Conservation (phyloP, 495 filamentous ascomycete genomes). For the Melanomma pulvis-pyrius region DNA sequence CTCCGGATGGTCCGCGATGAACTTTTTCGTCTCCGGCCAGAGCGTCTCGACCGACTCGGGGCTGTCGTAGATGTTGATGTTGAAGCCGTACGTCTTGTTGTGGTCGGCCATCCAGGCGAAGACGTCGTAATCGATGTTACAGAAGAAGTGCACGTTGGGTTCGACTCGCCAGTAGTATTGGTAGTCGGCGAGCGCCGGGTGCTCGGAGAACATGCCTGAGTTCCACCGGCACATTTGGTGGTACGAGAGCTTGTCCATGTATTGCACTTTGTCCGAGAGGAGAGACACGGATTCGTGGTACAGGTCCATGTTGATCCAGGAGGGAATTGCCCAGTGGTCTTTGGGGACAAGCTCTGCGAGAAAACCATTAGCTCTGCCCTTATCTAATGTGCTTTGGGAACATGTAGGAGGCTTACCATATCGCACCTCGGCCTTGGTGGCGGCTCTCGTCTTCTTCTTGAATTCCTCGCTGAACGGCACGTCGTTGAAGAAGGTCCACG, state of each 20-base stretch:
- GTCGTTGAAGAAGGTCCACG: constrained; percentile 99
- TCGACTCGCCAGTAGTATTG: constrained; percentile 99
- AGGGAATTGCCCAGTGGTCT: constrained; percentile 90
- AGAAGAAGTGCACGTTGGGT: constrained; percentile 99
- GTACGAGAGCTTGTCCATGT: constrained; percentile 84
- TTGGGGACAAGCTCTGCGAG: constrained; percentile 77
- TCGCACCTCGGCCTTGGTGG: constrained; percentile 79
- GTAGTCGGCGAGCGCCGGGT: constrained; percentile 77
- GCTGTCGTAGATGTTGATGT: constrained; percentile 94
- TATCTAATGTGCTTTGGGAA: neutral
- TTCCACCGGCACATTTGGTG: constrained; percentile 99
- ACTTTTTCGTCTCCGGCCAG: constrained; percentile 94
- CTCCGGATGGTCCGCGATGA: constrained; percentile 77
- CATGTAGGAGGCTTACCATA: constrained; percentile 71
- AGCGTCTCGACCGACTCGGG: constrained; percentile 81
- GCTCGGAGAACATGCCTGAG: constrained; percentile 95
- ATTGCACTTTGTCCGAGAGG: constrained; percentile 84
- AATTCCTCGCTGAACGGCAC: constrained; percentile 90
- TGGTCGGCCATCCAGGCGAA: constrained; percentile 97
- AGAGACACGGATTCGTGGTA: constrained; percentile 82
- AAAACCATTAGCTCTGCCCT: neutral
- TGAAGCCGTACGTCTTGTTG: constrained; percentile 99
- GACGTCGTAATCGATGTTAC: constrained; percentile 97
- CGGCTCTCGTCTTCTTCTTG: constrained; percentile 73
- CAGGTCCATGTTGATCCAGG: constrained; percentile 87